Evolutionary conservation across 768 basidiomycete species (phyloP).

Genomic region (Tulasnella sp.): DNA sequence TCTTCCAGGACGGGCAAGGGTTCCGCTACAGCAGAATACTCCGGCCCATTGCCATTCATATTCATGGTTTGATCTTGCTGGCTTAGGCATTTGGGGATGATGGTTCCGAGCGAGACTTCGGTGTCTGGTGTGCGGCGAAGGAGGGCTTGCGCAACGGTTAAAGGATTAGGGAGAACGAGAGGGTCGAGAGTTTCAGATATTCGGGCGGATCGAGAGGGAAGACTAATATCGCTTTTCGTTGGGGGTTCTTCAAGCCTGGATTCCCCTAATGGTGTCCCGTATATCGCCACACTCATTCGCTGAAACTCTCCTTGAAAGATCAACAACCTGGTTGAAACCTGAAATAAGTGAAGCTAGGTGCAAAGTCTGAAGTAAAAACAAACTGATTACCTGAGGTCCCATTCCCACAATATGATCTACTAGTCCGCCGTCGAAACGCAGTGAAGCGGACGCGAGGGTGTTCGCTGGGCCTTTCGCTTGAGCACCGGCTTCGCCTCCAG

Average conservation of each 20-base stretch:
- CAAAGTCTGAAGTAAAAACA: neutral
- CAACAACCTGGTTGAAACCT: conserved; percentile 34
- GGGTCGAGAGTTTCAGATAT: conserved; percentile 7
- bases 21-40: neutral
- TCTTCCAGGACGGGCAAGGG: neutral
- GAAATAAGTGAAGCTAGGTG: neutral
- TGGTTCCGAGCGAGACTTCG: neutral
- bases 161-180: conserved; percentile 2
- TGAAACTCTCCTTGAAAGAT: conserved; percentile 32
- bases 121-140: conserved; percentile 9
- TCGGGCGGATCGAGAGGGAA: neutral
- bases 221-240: neutral
- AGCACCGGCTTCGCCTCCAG: neutral
- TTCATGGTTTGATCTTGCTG: neutral
- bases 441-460: conserved; percentile 20
- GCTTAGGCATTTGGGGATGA: neutral
- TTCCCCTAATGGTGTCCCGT: conserved; percentile 25
- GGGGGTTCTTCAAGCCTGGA: neutral
- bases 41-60: neutral
- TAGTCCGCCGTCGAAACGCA: conserved; percentile 16
- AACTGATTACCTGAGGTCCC: neutral
- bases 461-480: conserved; percentile 27
- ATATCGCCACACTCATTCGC: conserved; percentile 32
- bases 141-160: neutral
- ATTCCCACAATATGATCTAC: conserved; percentile 16